phyloP scores from a whole-genome alignment of 169 alveolate species.

The Eimeria brunetti region DNA sequence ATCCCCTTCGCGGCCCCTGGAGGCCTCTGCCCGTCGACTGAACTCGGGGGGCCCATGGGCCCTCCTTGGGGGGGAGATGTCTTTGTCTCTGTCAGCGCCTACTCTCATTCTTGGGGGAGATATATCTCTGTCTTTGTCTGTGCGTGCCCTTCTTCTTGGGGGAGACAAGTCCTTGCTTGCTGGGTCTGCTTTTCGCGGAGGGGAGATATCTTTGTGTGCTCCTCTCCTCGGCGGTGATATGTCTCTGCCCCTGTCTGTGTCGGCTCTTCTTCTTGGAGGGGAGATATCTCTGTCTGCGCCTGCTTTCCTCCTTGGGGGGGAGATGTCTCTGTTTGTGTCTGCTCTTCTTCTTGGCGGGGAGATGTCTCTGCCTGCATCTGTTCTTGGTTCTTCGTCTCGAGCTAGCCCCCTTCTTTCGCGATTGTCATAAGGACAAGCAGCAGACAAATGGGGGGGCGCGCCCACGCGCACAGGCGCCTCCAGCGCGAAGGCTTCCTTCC shows the following conservation, averaged over 20 bases:
- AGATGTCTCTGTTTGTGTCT: constrained; percentile 10
- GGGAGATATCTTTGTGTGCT: no score
- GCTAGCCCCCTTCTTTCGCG: not conserved
- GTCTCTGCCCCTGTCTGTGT: no score
- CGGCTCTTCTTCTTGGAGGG: no score
- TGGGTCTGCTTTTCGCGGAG: no score
- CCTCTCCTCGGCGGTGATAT: no score
- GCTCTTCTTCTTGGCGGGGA: not conserved
- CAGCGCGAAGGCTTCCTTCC: constrained; percentile 42
- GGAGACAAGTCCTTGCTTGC: constrained; percentile 1
- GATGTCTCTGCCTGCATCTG: not conserved
- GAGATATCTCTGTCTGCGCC: no score
- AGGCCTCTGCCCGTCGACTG: not conserved
- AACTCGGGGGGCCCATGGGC: not conserved
- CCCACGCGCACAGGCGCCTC: not conserved
- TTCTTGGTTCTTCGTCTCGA: not conserved
- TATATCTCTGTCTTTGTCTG: not conserved
- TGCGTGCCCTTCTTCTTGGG: not conserved
- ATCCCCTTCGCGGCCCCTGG: not conserved
- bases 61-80: constrained; percentile 1
- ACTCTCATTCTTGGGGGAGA: not conserved
- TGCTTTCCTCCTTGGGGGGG: constrained; percentile 31
- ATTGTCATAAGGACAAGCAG: not conserved
- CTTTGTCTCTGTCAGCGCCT: not conserved
- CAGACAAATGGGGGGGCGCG: not conserved